phyloP scores from a whole-genome alignment of 768 basidiomycete species.

The Serendipita vermifera region DNA sequence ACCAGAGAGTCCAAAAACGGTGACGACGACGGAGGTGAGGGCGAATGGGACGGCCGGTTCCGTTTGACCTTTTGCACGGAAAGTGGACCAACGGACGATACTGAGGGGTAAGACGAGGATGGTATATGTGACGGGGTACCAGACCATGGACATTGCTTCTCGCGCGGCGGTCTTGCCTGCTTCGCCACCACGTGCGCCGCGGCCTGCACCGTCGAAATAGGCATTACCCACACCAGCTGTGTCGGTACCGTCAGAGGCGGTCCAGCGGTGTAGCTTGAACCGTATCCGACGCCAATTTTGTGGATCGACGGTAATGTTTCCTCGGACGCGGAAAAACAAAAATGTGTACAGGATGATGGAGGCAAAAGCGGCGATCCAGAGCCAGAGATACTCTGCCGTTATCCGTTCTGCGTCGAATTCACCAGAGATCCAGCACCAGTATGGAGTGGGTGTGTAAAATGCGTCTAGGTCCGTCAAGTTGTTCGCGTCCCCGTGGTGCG shows the following conservation, averaged over 20 bases:
- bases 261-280: neutral
- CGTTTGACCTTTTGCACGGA: constrained; percentile 13
- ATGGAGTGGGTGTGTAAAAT: constrained; percentile 12
- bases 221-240: neutral
- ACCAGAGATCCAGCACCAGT: constrained; percentile 34
- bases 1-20: constrained; percentile 30
- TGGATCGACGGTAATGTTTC: constrained; percentile 25
- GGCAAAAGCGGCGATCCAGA: constrained; percentile 30
- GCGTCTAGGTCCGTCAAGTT: neutral
- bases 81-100: constrained; percentile 30
- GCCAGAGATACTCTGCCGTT: constrained; percentile 34
- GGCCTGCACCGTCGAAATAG: neutral
- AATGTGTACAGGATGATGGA: constrained; percentile 27
- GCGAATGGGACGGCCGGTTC: constrained; percentile 19
- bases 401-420: constrained; percentile 24
- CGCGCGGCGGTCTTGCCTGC: constrained; percentile 9
- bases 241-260: neutral
- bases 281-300: constrained; percentile 27
- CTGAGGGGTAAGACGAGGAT: constrained; percentile 30
- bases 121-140: constrained; percentile 30
- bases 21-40: constrained; percentile 24
- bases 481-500: neutral
- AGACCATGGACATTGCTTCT: constrained; percentile 14
- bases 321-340: constrained; percentile 28
- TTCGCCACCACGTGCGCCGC: constrained; percentile 12